Evolutionary conservation across 2,329 filamentous ascomycete species (phyloP), one percentile per base, ranked within the genome.

Genomic region (Colletotrichum godetiae): DNA sequence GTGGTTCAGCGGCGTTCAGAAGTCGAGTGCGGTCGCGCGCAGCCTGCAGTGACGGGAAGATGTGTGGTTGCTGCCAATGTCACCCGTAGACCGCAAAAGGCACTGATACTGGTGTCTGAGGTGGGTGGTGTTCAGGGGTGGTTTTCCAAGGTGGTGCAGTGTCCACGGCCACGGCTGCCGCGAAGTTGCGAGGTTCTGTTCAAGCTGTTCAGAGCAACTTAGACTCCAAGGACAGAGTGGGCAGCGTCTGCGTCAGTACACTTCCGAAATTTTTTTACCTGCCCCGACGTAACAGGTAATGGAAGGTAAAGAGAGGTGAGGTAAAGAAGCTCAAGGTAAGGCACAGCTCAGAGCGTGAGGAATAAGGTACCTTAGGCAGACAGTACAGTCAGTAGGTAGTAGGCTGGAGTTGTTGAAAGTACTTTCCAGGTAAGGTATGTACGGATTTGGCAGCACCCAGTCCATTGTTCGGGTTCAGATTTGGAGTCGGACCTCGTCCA

Each of bases 21-120:
- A 59, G 57, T 35, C 46, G 24, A 31, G 27, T 35, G 35, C 29
- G 31, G 46, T 68, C 31, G 66, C 65, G 57, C 12, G 57, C 42
- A n/a, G 42, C 13, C 37, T 59, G 33, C 35, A 15, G 7, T 55
- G 10, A n/a, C n/a, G n/a, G n/a, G n/a, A 29, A 29, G 27, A 29
- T 52, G 55, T 67, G n/a, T 53, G 19, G 52, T 64, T 37, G 67
- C 22, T 56, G 65, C 65, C 53, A 58, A 24, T 62, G 46, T 19
- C 42, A 35, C 61, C 37, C 2, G 6, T 42, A 15, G 37, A 42
- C 37, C 53, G 61, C 49, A 37, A 15, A 24, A 24, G 61, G 29
- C 24, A 27, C n/a, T 15, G 29, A 63, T 63, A 29, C n/a, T 53
- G 29, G 8, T 55, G 46, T 49, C 19, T 22, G 42, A 22, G 37